These are phyloP conservation scores for Cladosporium austrohemisphaericum DNA, from an alignment of 2,329 filamentous ascomycete genomes.

Conservation along the genomic window DNA sequence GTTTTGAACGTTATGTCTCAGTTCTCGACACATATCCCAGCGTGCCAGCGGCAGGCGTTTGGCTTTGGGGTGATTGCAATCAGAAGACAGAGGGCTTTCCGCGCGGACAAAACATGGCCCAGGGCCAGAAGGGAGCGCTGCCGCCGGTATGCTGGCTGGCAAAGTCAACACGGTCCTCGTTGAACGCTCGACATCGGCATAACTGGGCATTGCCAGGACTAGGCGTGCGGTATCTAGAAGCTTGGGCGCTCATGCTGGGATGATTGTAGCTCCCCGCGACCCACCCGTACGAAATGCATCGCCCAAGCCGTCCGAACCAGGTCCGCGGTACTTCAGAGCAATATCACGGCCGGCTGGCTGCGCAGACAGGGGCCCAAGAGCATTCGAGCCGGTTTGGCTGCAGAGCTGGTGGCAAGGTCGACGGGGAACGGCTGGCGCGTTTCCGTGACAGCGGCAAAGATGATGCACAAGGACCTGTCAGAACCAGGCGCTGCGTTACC, in stretches of 20 bases:
- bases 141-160: neutral
- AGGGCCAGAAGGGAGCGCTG: neutral
- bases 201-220: neutral
- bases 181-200: neutral
- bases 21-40: neutral
- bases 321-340: neutral
- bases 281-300: neutral
- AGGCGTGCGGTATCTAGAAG: neutral
- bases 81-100: neutral
- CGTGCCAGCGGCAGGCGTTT: neutral
- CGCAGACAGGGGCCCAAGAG: neutral
- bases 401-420: neutral
- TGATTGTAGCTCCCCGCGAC: neutral
- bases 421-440: neutral
- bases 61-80: neutral
- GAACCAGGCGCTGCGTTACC: neutral
- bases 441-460: conserved; percentile 12
- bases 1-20: conserved; percentile 2
- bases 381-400: neutral
- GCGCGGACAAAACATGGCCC: too few species aligned
- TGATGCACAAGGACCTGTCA: conserved; percentile 7
- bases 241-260: neutral
- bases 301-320: conserved; percentile 1
- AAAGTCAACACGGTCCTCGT: neutral
- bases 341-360: neutral